Conservation (phyloP, 2,329 filamentous ascomycete species). For the Xylariomycetidae sp. region DNA sequence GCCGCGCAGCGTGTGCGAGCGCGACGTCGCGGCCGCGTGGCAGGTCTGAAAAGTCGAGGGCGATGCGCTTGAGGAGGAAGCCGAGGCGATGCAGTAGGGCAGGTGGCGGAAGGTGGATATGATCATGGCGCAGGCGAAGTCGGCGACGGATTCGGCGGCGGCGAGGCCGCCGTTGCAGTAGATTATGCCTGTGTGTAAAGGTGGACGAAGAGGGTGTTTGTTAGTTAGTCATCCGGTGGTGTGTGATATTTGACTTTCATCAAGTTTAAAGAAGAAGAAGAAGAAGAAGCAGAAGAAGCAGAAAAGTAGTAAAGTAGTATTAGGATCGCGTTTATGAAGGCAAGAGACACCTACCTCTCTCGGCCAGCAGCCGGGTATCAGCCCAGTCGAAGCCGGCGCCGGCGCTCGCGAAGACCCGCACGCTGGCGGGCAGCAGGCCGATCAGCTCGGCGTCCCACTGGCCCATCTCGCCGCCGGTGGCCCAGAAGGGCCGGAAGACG, state of each 20-base stretch:
- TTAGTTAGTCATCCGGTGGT: neutral
- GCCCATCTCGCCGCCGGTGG: slow-evolving; percentile 61
- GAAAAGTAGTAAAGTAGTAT: slow-evolving; percentile 1
- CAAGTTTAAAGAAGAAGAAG: too few relatives aligned
- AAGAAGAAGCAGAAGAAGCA: neutral
- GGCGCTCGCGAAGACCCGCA: slow-evolving; percentile 54
- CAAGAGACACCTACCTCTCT: slow-evolving; percentile 52
- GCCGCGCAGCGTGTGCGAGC: slow-evolving; percentile 59
- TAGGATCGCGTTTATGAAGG: too few relatives aligned
- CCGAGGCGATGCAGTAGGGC: slow-evolving; percentile 58
- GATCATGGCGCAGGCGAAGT: slow-evolving; percentile 65
- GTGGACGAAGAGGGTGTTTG: too few relatives aligned
- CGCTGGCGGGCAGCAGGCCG: slow-evolving; percentile 44
- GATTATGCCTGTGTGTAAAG: slow-evolving; percentile 45
- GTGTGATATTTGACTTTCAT: too few relatives aligned
- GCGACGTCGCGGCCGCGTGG: slow-evolving; percentile 54
- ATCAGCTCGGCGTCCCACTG: slow-evolving; percentile 58
- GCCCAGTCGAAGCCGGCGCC: slow-evolving; percentile 62
- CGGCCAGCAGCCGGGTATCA: slow-evolving; percentile 54
- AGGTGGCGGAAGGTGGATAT: slow-evolving; percentile 66
- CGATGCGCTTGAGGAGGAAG: slow-evolving; percentile 35
- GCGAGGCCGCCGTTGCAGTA: slow-evolving; percentile 72
- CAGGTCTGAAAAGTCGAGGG: slow-evolving; percentile 47
- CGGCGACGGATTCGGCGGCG: slow-evolving; percentile 68
- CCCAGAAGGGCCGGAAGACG: slow-evolving; percentile 57